Base-by-base conservation (phyloP, 2,329 filamentous ascomycete species). In the Colletotrichum theobromicola region DNA sequence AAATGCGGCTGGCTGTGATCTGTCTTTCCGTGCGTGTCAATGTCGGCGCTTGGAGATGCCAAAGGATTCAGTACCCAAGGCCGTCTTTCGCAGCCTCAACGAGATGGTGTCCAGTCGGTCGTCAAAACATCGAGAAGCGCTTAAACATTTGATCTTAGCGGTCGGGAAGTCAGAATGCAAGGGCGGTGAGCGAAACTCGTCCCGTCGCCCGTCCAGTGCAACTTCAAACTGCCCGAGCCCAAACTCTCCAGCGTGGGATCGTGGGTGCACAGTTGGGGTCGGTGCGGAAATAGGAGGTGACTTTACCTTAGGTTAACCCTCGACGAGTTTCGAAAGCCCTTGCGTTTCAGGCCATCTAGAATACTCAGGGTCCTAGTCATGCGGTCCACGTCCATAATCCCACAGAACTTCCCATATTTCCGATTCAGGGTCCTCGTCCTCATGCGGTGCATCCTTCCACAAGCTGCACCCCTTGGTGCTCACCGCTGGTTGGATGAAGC, bases 301-400 rank as follows among this genome's bases (percentile, higher is more conserved):
- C 8, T 46, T 21, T 35, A 53, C 46, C 66, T 37, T 62, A 72
- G 61, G 37, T 46, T 55, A 50, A 57, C 32, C 66, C 70, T 74
- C 37, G 55, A 61, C 34, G 37, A 62, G 61, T 72, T 74, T 74
- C 72, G 68, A 66, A 34, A 72, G 60, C 28, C 62, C 42, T 35
- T 63, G 55, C 55, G 68, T 74, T 74, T 74, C 72, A 74, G 68
- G 67, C 32, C 42, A 62, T 72, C 62, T 53, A 60, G 62, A 74
- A 74, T 67, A 46, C 55, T 74, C 72, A 72, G 72, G 72, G 72
- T 72, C 72, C 67, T 72, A 74, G 62, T 72, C 68, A 74, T 72
- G 62, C 62, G 61, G 67, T 73, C 37, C 21, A 53, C 67, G 53
- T 24, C 26, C 66, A 35, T 34, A 34, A 66, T 61, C 21, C 61